Evolutionary conservation across 768 basidiomycete genomes (phyloP).

Genomic region (Kwoniella newhampshirensis): DNA sequence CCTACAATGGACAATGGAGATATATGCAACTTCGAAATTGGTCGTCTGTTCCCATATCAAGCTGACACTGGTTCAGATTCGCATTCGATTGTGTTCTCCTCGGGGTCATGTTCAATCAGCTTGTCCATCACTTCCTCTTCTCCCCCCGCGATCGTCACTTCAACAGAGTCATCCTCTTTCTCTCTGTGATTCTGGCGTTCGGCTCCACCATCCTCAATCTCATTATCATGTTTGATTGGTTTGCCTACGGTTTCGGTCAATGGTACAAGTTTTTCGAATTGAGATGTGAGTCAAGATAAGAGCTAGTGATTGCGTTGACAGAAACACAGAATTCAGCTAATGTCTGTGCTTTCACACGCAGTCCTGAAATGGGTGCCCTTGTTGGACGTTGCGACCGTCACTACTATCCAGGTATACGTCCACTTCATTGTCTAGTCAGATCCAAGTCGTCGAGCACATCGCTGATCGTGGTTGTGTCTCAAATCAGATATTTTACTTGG

Average conservation of each 20-base stretch:
- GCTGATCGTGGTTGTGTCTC: background rate
- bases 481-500: conserved; percentile 19
- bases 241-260: conserved; percentile 16
- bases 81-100: conserved; percentile 13
- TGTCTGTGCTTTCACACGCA: background rate
- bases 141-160: conserved; percentile 9
- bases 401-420: conserved; percentile 8
- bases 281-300: conserved; percentile 18
- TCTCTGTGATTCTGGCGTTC: background rate
- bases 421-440: no score
- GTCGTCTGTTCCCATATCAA: background rate
- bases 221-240: conserved; percentile 7
- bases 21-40: background rate
- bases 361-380: conserved; percentile 13
- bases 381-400: conserved; percentile 7
- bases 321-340: background rate
- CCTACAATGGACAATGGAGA: no score
- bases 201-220: conserved; percentile 8
- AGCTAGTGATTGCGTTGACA: background rate
- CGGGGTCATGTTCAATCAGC: conserved; percentile 10
- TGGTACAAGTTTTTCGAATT: conserved; percentile 14
- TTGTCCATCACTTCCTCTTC: conserved; percentile 5
- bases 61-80: background rate
- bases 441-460: background rate
- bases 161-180: conserved; percentile 10